A percentile compares a stretch with the other conserved stretches of the same genome.
These are phyloP conservation scores for Spirogloea muscicola DNA, from an alignment of 139 green algal genomes.

Conservation along the genomic window DNA sequence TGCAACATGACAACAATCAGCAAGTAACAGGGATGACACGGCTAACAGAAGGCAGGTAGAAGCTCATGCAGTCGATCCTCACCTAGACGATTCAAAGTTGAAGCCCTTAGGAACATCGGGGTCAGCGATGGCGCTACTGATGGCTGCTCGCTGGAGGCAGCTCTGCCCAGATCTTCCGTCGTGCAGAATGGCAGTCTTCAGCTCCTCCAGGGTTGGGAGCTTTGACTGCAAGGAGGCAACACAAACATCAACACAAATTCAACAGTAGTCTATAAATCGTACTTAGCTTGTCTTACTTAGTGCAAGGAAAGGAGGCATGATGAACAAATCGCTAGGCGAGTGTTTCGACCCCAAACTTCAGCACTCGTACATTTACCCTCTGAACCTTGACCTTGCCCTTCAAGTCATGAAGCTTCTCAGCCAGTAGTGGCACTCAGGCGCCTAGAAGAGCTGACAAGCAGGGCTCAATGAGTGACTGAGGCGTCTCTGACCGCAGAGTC, in stretches of 20 bases:
- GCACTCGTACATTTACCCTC: too few relatives aligned
- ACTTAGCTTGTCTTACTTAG: not conserved
- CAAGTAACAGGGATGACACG: too few relatives aligned
- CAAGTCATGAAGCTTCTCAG: too few relatives aligned
- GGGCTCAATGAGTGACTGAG: too few relatives aligned
- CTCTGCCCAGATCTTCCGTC: constrained; percentile 8
- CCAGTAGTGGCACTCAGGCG: too few relatives aligned
- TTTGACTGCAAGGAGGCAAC: constrained; percentile 5
- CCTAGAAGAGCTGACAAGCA: too few relatives aligned
- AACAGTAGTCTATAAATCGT: not conserved
- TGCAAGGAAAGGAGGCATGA: not conserved
- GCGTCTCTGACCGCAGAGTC: too few relatives aligned
- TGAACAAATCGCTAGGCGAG: too few relatives aligned
- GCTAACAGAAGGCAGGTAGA: not conserved
- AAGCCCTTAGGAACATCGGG: constrained; percentile 25
- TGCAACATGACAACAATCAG: too few relatives aligned
- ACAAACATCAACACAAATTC: not conserved
- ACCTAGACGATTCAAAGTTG: constrained; percentile 7
- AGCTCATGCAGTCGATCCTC: not conserved
- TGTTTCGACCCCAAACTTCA: too few relatives aligned
- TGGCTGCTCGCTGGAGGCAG: constrained; percentile 7
- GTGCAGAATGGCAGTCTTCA: constrained; percentile 16
- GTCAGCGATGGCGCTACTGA: constrained; percentile 11
- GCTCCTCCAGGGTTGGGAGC: constrained; percentile 28
- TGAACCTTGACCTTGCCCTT: too few relatives aligned